phyloP scores from a whole-genome alignment of 805 yeast species.

The Cyberlindnera japonica region DNA sequence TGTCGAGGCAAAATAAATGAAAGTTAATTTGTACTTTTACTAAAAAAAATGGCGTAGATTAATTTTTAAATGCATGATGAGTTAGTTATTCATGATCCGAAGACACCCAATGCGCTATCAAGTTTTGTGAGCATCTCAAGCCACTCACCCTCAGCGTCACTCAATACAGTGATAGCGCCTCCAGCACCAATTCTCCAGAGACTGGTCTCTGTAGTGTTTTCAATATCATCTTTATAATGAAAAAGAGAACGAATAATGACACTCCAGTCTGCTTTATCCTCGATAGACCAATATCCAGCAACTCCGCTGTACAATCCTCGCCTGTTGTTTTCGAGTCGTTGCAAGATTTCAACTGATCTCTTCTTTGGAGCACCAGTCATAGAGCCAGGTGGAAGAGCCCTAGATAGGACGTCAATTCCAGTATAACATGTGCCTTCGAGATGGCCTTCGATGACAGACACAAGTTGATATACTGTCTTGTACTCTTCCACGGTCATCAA shows the following conservation, averaged over 20 bases:
- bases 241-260: conserved; percentile 86
- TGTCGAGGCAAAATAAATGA: conserved; percentile 56
- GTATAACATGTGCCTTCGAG: conserved; percentile 32
- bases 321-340: conserved; percentile 33
- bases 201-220: conserved; percentile 25
- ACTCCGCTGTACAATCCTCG: conserved; percentile 94
- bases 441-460: conserved; percentile 77
- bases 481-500: conserved; percentile 93
- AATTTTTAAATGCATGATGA: background rate
- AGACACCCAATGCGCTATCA: conserved; percentile 55
- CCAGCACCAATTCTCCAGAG: conserved; percentile 95
- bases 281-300: conserved; percentile 89
- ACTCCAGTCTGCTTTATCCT: conserved; percentile 92
- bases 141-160: conserved; percentile 83
- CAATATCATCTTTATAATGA: conserved; percentile 50
- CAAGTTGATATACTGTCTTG: conserved; percentile 85
- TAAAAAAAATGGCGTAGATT: too few relatives aligned
- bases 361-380: conserved; percentile 99
- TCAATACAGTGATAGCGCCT: conserved; percentile 91
- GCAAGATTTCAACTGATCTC: conserved; percentile 81
- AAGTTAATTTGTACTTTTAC: too few relatives aligned
- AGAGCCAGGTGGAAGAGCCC: conserved; percentile 93
- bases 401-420: conserved; percentile 77
- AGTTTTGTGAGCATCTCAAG: conserved; percentile 85
- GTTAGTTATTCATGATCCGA: background rate